Conservation (phyloP, 2,329 filamentous ascomycete species). For the Beauveria australis region DNA sequence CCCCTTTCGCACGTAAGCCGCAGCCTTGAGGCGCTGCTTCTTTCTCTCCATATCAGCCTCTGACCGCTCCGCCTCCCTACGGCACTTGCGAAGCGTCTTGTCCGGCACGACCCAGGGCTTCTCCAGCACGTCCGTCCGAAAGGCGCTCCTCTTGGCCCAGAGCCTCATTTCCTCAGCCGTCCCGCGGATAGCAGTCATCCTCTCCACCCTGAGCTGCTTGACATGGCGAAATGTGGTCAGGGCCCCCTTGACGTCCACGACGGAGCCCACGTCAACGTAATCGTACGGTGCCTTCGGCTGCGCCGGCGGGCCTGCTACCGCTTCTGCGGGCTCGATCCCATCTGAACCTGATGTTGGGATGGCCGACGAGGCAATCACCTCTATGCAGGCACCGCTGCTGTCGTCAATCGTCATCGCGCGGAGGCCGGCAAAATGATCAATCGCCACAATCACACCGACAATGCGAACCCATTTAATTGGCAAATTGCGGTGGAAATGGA, state of each 20-base stretch:
- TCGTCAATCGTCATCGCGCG: constrained; percentile 55
- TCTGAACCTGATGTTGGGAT: neutral
- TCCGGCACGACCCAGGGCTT: constrained; percentile 47
- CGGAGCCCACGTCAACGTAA: constrained; percentile 41
- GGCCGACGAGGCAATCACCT: constrained; percentile 24
- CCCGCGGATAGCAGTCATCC: constrained; percentile 36
- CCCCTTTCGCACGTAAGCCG: neutral
- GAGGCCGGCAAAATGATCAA: constrained; percentile 40
- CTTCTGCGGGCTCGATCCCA: neutral
- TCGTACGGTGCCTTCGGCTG: constrained; percentile 14
- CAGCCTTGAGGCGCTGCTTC: constrained; percentile 17
- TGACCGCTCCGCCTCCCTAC: constrained; percentile 35
- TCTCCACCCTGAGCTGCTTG: constrained; percentile 45
- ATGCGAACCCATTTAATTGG: constrained; percentile 69
- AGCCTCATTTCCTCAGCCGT: constrained; percentile 51
- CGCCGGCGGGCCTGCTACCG: neutral
- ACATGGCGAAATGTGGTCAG: constrained; percentile 38
- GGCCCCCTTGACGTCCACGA: constrained; percentile 50
- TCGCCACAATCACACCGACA: constrained; percentile 59
- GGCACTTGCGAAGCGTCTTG: constrained; percentile 41
- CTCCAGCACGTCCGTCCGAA: constrained; percentile 41
- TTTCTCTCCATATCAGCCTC: constrained; percentile 20
- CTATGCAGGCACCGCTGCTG: constrained; percentile 52
- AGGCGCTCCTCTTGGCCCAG: constrained; percentile 47
- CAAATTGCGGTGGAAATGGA: constrained; percentile 64